Evolutionary conservation across 1,284 basidiomycete species (phyloP).

Genomic region (Ustilago lituana): DNA sequence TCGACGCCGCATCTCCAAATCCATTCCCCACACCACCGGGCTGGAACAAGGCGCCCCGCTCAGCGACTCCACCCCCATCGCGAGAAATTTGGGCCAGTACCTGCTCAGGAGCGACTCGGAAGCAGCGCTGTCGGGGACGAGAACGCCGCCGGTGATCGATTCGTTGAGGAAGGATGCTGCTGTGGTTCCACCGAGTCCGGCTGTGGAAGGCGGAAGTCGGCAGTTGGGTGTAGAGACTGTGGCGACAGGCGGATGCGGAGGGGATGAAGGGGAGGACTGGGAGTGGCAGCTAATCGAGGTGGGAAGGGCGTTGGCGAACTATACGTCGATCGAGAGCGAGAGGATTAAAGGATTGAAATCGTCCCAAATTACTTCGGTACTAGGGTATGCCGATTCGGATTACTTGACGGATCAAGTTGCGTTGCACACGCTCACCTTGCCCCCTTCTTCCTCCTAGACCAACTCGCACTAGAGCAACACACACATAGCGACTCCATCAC

Average conservation of each 20-base stretch:
- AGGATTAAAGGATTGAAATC: constrained; percentile 78
- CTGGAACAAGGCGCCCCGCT: constrained; percentile 28
- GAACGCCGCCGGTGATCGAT: constrained; percentile 42
- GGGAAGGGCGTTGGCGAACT: constrained; percentile 91
- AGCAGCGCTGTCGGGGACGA: constrained; percentile 7
- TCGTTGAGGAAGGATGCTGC: constrained; percentile 26
- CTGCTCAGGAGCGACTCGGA: constrained; percentile 25
- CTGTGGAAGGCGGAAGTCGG: background rate
- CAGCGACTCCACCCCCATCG: constrained; percentile 8
- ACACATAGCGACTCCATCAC: too few relatives aligned
- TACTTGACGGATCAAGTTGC: constrained; percentile 82
- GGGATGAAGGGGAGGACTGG: constrained; percentile 57
- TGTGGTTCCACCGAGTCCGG: background rate
- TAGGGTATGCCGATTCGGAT: constrained; percentile 94
- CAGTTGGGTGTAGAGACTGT: too few relatives aligned
- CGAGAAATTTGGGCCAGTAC: constrained; percentile 35
- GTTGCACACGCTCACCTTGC: constrained; percentile 39
- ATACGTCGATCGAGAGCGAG: constrained; percentile 90
- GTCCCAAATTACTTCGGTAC: constrained; percentile 79
- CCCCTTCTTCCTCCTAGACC: background rate
- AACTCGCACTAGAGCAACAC: background rate
- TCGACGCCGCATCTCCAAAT: constrained; percentile 58
- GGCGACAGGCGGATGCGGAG: background rate
- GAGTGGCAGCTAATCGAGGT: constrained; percentile 85
- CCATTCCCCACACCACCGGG: constrained; percentile 20